A percentile compares a stretch with the other conserved stretches of the same genome.
phyloP scores from a whole-genome alignment of 345 rosid genomes.

The Acer campestre region DNA sequence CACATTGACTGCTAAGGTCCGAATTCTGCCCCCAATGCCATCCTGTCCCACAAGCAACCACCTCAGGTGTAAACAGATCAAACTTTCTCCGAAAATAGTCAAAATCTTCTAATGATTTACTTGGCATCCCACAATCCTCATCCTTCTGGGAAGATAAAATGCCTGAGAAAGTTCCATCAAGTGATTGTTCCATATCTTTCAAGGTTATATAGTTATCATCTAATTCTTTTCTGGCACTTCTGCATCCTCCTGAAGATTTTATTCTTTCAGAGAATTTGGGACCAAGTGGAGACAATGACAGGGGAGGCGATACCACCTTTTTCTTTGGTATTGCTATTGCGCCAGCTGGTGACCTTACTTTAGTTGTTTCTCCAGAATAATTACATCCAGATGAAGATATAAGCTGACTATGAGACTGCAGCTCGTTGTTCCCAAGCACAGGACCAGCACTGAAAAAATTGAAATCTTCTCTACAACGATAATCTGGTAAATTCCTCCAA shows the following conservation, averaged over 20 bases:
- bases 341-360: constrained; percentile 27
- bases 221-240: constrained; percentile 20
- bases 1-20: constrained; percentile 27
- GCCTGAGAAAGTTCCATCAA: constrained; percentile 34
- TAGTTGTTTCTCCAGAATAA: constrained; percentile 31
- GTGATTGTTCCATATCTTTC: constrained; percentile 39
- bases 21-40: constrained; percentile 38
- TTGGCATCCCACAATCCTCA: constrained; percentile 29
- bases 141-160: constrained; percentile 30
- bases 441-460: constrained; percentile 46
- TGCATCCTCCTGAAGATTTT: constrained; percentile 32
- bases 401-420: constrained; percentile 13
- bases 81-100: constrained; percentile 37
- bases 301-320: constrained; percentile 42
- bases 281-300: constrained; percentile 68
- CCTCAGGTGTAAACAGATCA: constrained; percentile 41
- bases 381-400: constrained; percentile 25
- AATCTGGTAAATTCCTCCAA: constrained; percentile 25
- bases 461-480: constrained; percentile 21
- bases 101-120: constrained; percentile 46
- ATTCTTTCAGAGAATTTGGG: constrained; percentile 51
- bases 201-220: constrained; percentile 35
- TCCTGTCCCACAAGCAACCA: constrained; percentile 23
- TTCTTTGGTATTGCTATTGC: constrained; percentile 42
- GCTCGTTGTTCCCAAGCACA: constrained; percentile 31